Evolutionary conservation across 164 flowering plant genomes (phyloP).

Genomic region (Berberis vulgaris): DNA sequence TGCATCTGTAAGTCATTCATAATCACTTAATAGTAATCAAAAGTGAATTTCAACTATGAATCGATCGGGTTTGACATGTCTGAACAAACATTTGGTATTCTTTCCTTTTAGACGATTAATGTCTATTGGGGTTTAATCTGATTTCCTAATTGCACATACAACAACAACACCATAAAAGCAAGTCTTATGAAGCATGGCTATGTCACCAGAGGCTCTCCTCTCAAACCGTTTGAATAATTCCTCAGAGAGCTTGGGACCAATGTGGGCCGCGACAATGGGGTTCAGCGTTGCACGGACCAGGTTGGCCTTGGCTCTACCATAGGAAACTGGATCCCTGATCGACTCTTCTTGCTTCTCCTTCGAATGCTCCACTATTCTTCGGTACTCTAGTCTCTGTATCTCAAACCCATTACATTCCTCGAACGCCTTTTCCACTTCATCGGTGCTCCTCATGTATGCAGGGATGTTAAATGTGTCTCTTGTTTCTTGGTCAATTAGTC

Average conservation of each 20-base stretch:
- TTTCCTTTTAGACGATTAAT: no score
- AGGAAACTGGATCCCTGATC: conserved; percentile 29
- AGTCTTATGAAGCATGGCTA: conserved; percentile 26
- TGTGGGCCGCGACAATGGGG: conserved; percentile 34
- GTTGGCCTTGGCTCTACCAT: conserved; percentile 34
- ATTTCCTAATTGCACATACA: conserved; percentile 20
- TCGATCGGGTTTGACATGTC: no score
- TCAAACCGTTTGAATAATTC: conserved; percentile 29
- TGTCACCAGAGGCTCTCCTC: conserved; percentile 27
- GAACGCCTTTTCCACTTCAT: conserved; percentile 29
- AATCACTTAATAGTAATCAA: no score
- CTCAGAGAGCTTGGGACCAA: conserved; percentile 26
- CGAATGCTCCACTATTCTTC: conserved; percentile 25
- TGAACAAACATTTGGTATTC: no score
- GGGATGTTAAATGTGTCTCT: conserved; percentile 39
- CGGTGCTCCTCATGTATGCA: conserved; percentile 32
- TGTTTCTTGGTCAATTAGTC: conserved; percentile 26
- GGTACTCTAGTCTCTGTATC: conserved; percentile 28
- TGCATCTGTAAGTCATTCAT: no score
- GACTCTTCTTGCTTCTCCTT: conserved; percentile 33
- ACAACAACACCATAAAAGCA: conserved; percentile 37
- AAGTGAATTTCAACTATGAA: no score
- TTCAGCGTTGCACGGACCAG: conserved; percentile 30
- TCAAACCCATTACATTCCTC: conserved; percentile 27
- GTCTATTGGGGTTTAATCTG: not conserved